Percentiles rank a stretch among this genome's conserved stretches.
Evolutionary conservation across 1,284 basidiomycete species (phyloP).

Genomic region (Austropuccinia psidii): DNA sequence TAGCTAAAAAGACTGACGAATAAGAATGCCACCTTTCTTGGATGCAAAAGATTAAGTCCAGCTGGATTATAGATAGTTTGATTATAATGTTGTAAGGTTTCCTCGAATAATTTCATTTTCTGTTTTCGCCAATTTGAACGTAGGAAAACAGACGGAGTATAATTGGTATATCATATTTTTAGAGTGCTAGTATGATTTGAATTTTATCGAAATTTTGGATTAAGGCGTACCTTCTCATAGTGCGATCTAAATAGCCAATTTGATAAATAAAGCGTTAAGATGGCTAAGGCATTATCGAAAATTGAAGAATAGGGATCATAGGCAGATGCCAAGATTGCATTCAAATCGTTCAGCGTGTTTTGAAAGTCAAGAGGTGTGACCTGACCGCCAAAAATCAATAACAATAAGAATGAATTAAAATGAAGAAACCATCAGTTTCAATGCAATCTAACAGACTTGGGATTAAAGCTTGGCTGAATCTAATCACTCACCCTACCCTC

Average conservation of each 20-base stretch:
- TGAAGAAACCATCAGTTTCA: constrained; percentile 42
- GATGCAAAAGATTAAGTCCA: constrained; percentile 73
- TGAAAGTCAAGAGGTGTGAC: constrained; percentile 73
- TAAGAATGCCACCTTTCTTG: constrained; percentile 66
- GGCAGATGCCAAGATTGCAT: constrained; percentile 69
- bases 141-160: not conserved
- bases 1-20: constrained; percentile 54
- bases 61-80: constrained; percentile 63
- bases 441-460: constrained; percentile 41
- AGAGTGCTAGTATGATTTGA: not conserved
- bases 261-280: constrained; percentile 66
- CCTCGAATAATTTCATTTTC: constrained; percentile 66
- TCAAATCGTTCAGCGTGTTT: constrained; percentile 73
- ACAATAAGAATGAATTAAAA: constrained; percentile 39
- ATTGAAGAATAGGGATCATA: constrained; percentile 60
- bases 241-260: constrained; percentile 59
- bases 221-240: constrained; percentile 60
- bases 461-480: constrained; percentile 38
- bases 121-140: too few relatives aligned
- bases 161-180: not conserved
- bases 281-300: constrained; percentile 61
- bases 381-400: constrained; percentile 51
- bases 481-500: constrained; percentile 48
- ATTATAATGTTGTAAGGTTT: constrained; percentile 61
- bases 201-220: not conserved